Evolutionary conservation across 2,329 filamentous ascomycete species (phyloP), one percentile per base, ranked within the genome.

Genomic region (Colletotrichum sp.): DNA sequence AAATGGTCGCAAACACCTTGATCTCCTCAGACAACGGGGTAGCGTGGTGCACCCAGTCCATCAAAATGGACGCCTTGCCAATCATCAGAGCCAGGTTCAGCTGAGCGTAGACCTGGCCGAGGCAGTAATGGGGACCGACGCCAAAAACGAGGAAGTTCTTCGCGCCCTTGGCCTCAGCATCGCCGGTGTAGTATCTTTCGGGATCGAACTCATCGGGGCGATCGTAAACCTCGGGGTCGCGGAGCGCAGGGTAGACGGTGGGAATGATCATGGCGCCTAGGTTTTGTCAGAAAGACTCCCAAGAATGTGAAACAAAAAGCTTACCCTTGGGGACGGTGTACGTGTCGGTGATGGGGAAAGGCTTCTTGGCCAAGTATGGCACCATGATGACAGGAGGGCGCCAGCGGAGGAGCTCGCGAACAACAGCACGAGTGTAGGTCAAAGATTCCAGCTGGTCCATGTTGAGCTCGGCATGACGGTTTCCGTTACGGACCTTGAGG

Each of bases 101-200:
- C 84, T 95, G 93, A 11, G 96, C 97, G 82, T 98, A 99, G 61
- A 93, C 93, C 88, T 99, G 96, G 69, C 96, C 97, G 44, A 99
- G 90, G 85, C 97, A 99, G 89, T 99, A 98, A 87, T 99, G 97
- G 80, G 97, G 95, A 9, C 97, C 97, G 22, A 95, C 96, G 81
- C 97, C 97, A 81, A 99, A 99, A 22, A 99, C 96, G 68, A 99
- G 90, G 89, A 93, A 99, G 89, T 99, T 99, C 93, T 98, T 99
- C 83, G 93, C 88, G 49, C 92, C 92, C 87, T 93, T 94, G 85
- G 94, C 92, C 85, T 98, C 96, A 15, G 96, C 97, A 80, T 96
- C 94, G 76, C 96, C 97, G 3, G 91, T 92, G 85, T 96, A 96
- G 92, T 97, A 99, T 81, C 96, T 92, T 79, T 98, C 96, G 3